Evolutionary conservation across 1,139 yeast species (phyloP).

Genomic region (Lizanozyma gosingica): DNA sequence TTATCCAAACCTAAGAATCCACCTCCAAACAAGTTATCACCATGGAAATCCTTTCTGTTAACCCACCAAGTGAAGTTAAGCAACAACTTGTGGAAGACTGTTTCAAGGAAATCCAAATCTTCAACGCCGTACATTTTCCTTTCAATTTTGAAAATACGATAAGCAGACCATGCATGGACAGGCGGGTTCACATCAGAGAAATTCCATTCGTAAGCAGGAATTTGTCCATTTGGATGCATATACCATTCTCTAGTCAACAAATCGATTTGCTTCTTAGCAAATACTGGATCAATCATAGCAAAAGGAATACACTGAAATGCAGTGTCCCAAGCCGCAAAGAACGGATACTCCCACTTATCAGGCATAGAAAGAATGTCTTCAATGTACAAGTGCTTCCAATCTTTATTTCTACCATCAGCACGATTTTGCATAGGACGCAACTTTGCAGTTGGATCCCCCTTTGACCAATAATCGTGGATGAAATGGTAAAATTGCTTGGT

Average conservation of each 20-base stretch:
- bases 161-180: constrained; percentile 96
- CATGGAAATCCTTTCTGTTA: constrained; percentile 81
- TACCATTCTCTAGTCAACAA: constrained; percentile 92
- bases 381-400: constrained; percentile 85
- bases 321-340: constrained; percentile 97
- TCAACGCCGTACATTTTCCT: constrained; percentile 77
- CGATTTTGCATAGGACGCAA: constrained; percentile 72
- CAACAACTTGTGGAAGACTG: constrained; percentile 84
- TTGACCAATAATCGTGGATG: constrained; percentile 80
- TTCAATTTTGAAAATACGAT: constrained; percentile 83
- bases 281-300: constrained; percentile 92
- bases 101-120: constrained; percentile 79
- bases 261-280: constrained; percentile 86
- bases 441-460: constrained; percentile 75
- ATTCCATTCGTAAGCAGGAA: constrained; percentile 98
- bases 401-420: constrained; percentile 75
- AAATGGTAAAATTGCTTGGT: constrained; percentile 89
- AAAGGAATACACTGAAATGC: constrained; percentile 94
- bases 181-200: constrained; percentile 95
- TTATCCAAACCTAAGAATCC: constrained; percentile 93
- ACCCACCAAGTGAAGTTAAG: constrained; percentile 98
- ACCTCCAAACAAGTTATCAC: constrained; percentile 89
- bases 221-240: constrained; percentile 98
- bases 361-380: constrained; percentile 89
- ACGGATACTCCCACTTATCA: constrained; percentile 96